These are phyloP conservation scores for Ramalina peruviana DNA, from an alignment of 495 filamentous ascomycete genomes.

Conservation along the genomic window DNA sequence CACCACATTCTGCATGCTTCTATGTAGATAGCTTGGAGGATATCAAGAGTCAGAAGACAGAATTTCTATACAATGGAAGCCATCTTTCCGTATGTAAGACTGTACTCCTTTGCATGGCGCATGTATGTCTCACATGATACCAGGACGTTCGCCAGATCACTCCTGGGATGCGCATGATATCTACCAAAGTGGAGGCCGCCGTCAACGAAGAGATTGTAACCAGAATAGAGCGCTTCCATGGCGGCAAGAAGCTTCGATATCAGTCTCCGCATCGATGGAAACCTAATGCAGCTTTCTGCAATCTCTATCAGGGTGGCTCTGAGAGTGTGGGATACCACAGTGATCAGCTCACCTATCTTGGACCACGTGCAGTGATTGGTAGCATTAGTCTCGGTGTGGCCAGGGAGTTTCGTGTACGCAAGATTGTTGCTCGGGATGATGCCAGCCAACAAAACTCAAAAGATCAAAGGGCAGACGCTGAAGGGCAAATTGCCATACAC, in stretches of 20 bases:
- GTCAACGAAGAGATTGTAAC: constrained; percentile 62
- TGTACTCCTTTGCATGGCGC: not conserved
- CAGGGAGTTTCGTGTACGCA: constrained; percentile 77
- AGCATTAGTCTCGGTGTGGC: constrained; percentile 80
- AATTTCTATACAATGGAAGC: constrained; percentile 75
- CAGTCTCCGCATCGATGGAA: constrained; percentile 61
- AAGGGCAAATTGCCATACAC: constrained; percentile 81
- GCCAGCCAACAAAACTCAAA: constrained; percentile 13
- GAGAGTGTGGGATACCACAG: constrained; percentile 73
- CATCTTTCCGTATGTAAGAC: constrained; percentile 36
- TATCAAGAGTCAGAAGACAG: constrained; percentile 45
- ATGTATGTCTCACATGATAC: not conserved
- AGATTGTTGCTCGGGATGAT: constrained; percentile 47
- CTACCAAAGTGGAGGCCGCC: constrained; percentile 46
- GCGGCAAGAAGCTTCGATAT: constrained; percentile 56
- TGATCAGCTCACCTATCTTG: constrained; percentile 87
- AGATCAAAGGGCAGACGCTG: constrained; percentile 35
- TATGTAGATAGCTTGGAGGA: constrained; percentile 63
- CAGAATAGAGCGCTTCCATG: constrained; percentile 49
- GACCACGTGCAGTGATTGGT: constrained; percentile 75
- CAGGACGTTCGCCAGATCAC: constrained; percentile 62
- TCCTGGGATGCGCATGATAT: constrained; percentile 53
- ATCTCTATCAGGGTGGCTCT: constrained; percentile 69
- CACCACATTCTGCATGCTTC: constrained; percentile 66
- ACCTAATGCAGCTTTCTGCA: constrained; percentile 85